Base-by-base conservation (phyloP, 2,329 filamentous ascomycete genomes). In the Venturia pyrina region DNA sequence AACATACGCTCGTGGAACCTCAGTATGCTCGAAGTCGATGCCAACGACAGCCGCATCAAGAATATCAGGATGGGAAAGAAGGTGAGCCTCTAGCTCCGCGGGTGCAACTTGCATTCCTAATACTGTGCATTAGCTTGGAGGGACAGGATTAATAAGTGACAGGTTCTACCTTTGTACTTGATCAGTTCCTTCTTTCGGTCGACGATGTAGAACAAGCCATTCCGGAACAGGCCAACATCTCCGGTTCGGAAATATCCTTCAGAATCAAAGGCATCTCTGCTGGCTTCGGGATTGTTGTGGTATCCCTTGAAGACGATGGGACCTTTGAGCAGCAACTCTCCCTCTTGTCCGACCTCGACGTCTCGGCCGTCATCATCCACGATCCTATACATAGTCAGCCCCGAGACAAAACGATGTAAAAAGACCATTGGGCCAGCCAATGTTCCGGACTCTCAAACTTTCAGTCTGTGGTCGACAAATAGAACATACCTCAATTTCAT, bases 51-150 rank as follows among this genome's bases (percentile, higher is more conserved):
- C 78, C 0, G 78, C 79, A 69, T 82, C 80, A 1, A 73, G 68
- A 4, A 82, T 73, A 2, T 72, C 67, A 1, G 73, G 72, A 67
- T 82, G 78, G 8, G 71, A 73, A 1, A 81, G 65, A 0, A 82
- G 71, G 41, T 79, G 62, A 1, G 75, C 78, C 71, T 82, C 80
- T 1, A 82, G 71, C 66, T 82, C 80, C 0, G 79, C 79, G 0
- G 80, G 80, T 11, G 80, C 77, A 19, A 82, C 78, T 71, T 82
- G 79, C 43, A 80, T 71, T 1, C 80, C 80, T 68, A 81, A 10
- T 0, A 19, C 19, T 34, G 6, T 34, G 19, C 53, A 21, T 59
- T 21, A 59, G 53, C 53, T 37, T 37, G 2, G 32, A 59, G 37
- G 15, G 11, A 3, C 2, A 21, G 17, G 24, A 28, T 59, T 40